These are phyloP conservation scores for Starmerella vaccinii DNA, from an alignment of 805 yeast genomes.

Conservation along the genomic window DNA sequence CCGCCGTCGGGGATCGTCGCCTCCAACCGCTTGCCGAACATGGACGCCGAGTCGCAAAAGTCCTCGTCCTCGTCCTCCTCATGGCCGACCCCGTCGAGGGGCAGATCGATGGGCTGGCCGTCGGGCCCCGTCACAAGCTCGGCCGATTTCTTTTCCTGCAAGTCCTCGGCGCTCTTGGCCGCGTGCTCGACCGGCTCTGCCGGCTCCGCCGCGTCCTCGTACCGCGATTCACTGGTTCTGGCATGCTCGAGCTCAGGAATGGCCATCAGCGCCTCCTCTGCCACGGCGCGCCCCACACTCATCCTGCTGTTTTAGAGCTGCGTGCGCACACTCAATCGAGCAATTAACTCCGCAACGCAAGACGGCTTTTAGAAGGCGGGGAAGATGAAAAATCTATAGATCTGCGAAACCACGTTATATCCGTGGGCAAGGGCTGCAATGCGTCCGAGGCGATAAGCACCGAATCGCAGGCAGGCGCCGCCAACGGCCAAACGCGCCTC, in stretches of 20 bases:
- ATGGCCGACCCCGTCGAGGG: background rate
- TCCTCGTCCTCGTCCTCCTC: background rate
- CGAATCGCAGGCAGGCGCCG: too few relatives aligned
- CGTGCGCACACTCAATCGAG: too few relatives aligned
- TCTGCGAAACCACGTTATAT: too few relatives aligned
- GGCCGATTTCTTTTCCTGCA: background rate
- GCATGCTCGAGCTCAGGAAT: background rate
- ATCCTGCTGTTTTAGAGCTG: too few relatives aligned
- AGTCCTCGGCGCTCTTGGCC: background rate
- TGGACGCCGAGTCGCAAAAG: background rate
- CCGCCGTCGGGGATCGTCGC: conserved; percentile 42
- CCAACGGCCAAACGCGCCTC: too few relatives aligned
- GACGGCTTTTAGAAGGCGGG: too few relatives aligned
- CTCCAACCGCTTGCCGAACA: conserved; percentile 1
- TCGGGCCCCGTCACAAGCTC: background rate
- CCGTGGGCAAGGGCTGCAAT: too few relatives aligned
- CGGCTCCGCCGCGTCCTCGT: background rate
- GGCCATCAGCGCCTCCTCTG: too few relatives aligned
- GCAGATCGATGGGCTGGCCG: background rate
- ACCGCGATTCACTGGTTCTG: background rate
- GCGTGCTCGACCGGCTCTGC: background rate
- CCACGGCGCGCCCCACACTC: too few relatives aligned
- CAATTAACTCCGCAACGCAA: too few relatives aligned
- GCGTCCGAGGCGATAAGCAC: too few relatives aligned
- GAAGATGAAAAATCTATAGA: too few relatives aligned